Percentiles rank a stretch among this genome's conserved stretches.
phyloP scores from a whole-genome alignment of 2,329 filamentous ascomycete genomes.

The Calycina marina region DNA sequence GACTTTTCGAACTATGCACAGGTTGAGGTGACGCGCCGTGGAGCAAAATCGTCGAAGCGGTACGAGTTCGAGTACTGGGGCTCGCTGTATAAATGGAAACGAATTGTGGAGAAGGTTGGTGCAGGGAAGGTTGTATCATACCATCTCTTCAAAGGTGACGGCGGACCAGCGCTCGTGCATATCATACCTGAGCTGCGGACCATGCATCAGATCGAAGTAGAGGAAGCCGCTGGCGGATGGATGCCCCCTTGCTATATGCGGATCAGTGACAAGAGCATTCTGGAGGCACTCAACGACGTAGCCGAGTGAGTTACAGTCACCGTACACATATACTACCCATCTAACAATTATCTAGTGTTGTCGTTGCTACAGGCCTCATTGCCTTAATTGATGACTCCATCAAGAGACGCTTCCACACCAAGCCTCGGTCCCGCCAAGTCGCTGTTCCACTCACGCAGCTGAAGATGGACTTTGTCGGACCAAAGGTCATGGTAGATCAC shows the following conservation, averaged over 20 bases:
- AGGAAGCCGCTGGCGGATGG: constrained; percentile 73
- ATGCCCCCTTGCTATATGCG: constrained; percentile 82
- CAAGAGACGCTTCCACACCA: constrained; percentile 31
- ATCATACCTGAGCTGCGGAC: constrained; percentile 71
- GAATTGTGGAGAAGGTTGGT: constrained; percentile 53
- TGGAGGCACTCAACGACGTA: constrained; percentile 57
- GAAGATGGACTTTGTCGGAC: constrained; percentile 37
- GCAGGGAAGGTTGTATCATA: constrained; percentile 54
- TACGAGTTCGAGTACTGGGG: constrained; percentile 97
- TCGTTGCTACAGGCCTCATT: constrained; percentile 80
- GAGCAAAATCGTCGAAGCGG: constrained; percentile 50
- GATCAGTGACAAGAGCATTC: constrained; percentile 62
- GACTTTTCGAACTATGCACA: constrained; percentile 98
- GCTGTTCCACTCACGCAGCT: constrained; percentile 36
- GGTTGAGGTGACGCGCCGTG: constrained; percentile 62
- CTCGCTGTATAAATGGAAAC: constrained; percentile 69
- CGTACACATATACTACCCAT: not conserved
- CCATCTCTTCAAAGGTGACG: constrained; percentile 58
- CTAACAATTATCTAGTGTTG: constrained; percentile 43
- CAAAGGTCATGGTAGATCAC: constrained; percentile 47
- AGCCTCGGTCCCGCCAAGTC: constrained; percentile 28
- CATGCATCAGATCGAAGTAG: constrained; percentile 52
- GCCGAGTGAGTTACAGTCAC: constrained; percentile 55
- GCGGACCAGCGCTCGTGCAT: constrained; percentile 56
- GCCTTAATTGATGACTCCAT: constrained; percentile 86